Conservation (phyloP, 805 yeast species). For the Candida fluviatilis region DNA sequence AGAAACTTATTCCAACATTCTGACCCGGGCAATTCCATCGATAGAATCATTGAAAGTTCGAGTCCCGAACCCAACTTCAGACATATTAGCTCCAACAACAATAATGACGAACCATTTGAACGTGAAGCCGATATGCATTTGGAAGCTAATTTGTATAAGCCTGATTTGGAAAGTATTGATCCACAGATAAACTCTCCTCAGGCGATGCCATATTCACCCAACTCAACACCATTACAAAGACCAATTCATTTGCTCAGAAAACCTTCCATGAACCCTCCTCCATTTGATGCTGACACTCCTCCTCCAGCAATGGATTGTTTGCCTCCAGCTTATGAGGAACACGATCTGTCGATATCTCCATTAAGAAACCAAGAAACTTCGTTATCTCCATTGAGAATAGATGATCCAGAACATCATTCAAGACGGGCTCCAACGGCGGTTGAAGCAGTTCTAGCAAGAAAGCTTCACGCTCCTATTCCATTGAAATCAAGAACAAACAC, state of each 20-base stretch:
- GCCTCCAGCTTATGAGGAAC: slow-evolving; percentile 31
- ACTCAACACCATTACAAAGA: slow-evolving; percentile 33
- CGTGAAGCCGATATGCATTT: slow-evolving; percentile 38
- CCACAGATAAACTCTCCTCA: slow-evolving; percentile 56
- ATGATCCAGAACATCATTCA: slow-evolving; percentile 4
- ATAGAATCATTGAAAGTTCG: not conserved
- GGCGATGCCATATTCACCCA: slow-evolving; percentile 54
- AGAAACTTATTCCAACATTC: not conserved
- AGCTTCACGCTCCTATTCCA: slow-evolving; percentile 1
- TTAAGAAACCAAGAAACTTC: slow-evolving; percentile 6
- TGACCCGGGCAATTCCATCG: slow-evolving; percentile 1
- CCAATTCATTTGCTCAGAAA: slow-evolving; percentile 53
- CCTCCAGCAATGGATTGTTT: slow-evolving; percentile 14
- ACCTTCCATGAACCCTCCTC: slow-evolving; percentile 62
- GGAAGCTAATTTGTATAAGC: slow-evolving; percentile 50
- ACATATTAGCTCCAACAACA: slow-evolving; percentile 20
- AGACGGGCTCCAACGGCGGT: not conserved
- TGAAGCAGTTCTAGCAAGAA: not conserved
- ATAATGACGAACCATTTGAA: slow-evolving; percentile 31
- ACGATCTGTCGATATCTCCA: slow-evolving; percentile 8
- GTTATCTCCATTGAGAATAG: slow-evolving; percentile 22
- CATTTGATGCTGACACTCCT: slow-evolving; percentile 38
- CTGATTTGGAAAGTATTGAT: slow-evolving; percentile 35
- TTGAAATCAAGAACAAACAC: not conserved
- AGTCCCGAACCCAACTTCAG: slow-evolving; percentile 17